Evolutionary conservation across 2,329 filamentous ascomycete species (phyloP), one percentile per base, ranked within the genome.

Genomic region (Cladosporium sphaerospermum): DNA sequence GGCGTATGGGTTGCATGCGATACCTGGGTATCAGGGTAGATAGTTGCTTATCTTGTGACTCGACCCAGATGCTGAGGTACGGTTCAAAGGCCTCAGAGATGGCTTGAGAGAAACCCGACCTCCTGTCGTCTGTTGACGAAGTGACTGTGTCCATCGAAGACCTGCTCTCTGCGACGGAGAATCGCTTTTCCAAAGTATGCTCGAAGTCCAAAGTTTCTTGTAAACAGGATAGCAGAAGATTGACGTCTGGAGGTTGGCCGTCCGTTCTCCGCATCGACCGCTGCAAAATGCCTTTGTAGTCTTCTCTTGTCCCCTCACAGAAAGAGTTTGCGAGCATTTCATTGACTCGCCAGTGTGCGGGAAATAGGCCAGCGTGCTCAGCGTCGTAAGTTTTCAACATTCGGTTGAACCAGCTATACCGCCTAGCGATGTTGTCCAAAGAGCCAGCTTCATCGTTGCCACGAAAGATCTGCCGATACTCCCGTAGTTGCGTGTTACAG

Each of bases 141-240:
- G 56, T 86, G 31, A 95, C 80, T 0, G 92, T 97, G 67, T 99
- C 93, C 53, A 95, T 90, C 40, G 92, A 97, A 2, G 62, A 64
- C 54, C 85, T 78, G 10, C 89, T 82, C 36, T 86, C 64, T 50
- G 65, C 57, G 55, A 76, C 84, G 1, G 85, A 80, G 67, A 97
- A 97, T 9, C 87, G 84, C 57, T 83, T 83, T 70, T 99, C 93
- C 10, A 99, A 76, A 54, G 81, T 86, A 66, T 97, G 91, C 71
- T 99, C 93, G 67, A 99, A 99, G 67, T 99, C 89, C 62, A 99
- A 81, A 0, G 93, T 99, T 69, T 97, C 91, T 65, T 97, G 92
- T 59, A 97, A 73, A 68, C 92, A 96, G 34, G 85, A 88, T 18
- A 97, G 77, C 33, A 97, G 73, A 45, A 97, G 73, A 64, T 95